These are phyloP conservation scores for Plasmopara halstedii DNA, from an alignment of 352 stramenopile species.

Conservation along the genomic window DNA sequence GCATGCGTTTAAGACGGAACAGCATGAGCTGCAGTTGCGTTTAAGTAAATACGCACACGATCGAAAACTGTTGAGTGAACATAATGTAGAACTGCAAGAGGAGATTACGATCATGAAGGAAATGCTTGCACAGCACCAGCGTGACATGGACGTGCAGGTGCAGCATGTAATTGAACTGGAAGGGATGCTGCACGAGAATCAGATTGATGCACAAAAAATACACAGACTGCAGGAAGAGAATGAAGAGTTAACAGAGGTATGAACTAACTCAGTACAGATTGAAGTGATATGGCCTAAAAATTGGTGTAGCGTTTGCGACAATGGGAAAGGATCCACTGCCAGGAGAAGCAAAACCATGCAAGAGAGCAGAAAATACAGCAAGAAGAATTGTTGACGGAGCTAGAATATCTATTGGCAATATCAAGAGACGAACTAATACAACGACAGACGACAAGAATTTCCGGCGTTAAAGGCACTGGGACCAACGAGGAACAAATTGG, in stretches of 20 bases:
- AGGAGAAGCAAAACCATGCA: conserved; percentile 30
- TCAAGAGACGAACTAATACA: conserved; percentile 22
- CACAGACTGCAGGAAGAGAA: conserved; percentile 31
- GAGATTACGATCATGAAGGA: conserved; percentile 43
- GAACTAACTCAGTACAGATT: neutral
- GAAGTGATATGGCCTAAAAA: neutral
- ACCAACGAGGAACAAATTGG: conserved; percentile 5
- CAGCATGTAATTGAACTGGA: conserved; percentile 59
- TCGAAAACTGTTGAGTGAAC: conserved; percentile 67
- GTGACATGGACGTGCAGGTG: conserved; percentile 50
- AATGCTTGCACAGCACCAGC: conserved; percentile 33
- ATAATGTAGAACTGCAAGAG: conserved; percentile 75
- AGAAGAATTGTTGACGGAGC: conserved; percentile 41
- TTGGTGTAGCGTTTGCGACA: conserved; percentile 36
- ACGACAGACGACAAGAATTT: conserved; percentile 3
- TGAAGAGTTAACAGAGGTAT: conserved; percentile 36
- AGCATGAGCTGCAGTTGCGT: conserved; percentile 65
- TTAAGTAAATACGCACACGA: conserved; percentile 76
- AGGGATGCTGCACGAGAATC: conserved; percentile 36
- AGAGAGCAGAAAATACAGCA: conserved; percentile 34
- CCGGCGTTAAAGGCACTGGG: conserved; percentile 1
- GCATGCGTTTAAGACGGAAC: conserved; percentile 70
- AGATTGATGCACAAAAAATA: conserved; percentile 32
- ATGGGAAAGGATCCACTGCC: conserved; percentile 51
- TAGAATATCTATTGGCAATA: conserved; percentile 37